Base-by-base conservation (phyloP, 768 basidiomycete genomes). In the Rhodotorula graminis region DNA sequence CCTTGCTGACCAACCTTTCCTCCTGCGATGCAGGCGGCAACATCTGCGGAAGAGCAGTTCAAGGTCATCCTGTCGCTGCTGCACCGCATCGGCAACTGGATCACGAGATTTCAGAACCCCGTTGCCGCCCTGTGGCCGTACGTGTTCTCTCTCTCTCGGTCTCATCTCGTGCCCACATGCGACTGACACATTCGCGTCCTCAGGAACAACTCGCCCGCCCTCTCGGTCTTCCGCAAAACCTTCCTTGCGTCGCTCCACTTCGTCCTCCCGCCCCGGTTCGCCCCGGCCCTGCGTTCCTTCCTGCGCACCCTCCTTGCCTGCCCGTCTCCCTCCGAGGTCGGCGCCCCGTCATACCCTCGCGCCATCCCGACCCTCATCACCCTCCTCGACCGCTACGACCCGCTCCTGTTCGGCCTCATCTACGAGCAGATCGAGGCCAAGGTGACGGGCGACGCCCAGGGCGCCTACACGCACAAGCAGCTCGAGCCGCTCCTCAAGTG, bases 381-480 rank as follows among this genome's bases (percentile, higher is more conserved):
- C 9, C 83, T 95, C 16, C 83, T 90, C 40, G 90, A 91, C 72
- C 88, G 91, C 42, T 92, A 90, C 78, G 92, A 94, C 78, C 86
- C 87, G 14, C 85, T 93, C 69, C 87, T 97, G 42, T 87, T 90
- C 29, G 88, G 87, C 62, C 89, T 93, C 8, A 90, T 91, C 42
- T 92, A 93, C 74, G 89, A 90, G 78, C 87, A 88, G 76, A 93
- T 99, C 72, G 91, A 93, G 78, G 80, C 82, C 10, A 85, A 90
- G 69, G 89, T 96, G 0, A 66, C 85, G 68, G 84, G 84, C 70
- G 86, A 85, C 6, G 92, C 90, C 78, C 81, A 85, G 18, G 87
- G 85, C 6, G 85, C 86, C 76, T 95, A 78, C 42, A 75, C 91
- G 90, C 85, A 83, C 62, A 85, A 87, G 14, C 84, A 89, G 83